phyloP scores from a whole-genome alignment of 768 basidiomycete species.

The Boletus sp. region DNA sequence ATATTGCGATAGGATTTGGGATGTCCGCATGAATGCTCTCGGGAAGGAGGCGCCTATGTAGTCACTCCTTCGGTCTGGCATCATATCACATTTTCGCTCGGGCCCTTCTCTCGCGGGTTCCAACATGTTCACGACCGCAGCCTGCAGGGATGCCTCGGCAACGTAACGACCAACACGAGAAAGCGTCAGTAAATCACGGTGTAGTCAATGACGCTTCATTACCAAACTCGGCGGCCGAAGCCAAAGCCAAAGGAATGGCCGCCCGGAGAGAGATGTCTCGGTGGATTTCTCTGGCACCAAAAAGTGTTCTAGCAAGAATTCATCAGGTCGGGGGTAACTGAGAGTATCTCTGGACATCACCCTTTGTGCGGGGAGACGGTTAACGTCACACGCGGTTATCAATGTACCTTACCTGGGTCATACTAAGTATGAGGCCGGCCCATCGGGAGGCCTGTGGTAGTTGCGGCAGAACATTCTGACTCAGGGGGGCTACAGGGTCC shows the following conservation, averaged over 20 bases:
- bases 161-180: too few species aligned
- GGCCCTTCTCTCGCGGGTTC: too few species aligned
- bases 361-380: slow-evolving; percentile 1
- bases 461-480: neutral
- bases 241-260: slow-evolving; percentile 10
- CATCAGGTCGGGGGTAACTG: slow-evolving; percentile 19
- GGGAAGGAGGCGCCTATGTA: too few species aligned
- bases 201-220: neutral
- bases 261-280: too few species aligned
- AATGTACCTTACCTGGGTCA: slow-evolving; percentile 14
- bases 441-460: too few species aligned
- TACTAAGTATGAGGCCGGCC: neutral
- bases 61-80: too few species aligned
- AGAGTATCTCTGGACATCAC: slow-evolving; percentile 14
- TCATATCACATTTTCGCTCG: too few species aligned
- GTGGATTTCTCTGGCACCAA: neutral
- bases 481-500: slow-evolving; percentile 10
- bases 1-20: neutral
- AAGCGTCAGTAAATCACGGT: too few species aligned
- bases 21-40: too few species aligned
- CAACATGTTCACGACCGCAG: too few species aligned
- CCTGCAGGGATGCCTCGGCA: too few species aligned
- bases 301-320: slow-evolving; percentile 36
- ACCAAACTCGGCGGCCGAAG: slow-evolving; percentile 42
- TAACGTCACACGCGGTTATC: neutral